Conservation (phyloP, 371 early-diverging fungal species). For the Apophysomyces elegans region DNA sequence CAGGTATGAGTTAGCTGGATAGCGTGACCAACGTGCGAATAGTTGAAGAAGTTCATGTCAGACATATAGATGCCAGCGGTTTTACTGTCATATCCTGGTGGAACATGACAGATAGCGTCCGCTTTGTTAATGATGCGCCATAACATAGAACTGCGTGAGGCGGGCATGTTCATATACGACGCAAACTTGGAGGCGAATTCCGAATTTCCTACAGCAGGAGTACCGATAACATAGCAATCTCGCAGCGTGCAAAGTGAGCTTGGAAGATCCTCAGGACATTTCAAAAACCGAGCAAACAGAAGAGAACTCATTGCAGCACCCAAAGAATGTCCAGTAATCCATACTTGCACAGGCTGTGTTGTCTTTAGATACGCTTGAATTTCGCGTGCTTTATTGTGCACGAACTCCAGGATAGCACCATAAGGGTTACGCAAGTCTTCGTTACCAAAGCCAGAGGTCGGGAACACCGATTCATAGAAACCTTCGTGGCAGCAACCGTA, state of each 20-base stretch:
- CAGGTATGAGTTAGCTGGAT: slow-evolving; percentile 32
- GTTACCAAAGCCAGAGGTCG: slow-evolving; percentile 17
- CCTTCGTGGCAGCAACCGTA: slow-evolving; percentile 50
- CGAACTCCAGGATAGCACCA: slow-evolving; percentile 41
- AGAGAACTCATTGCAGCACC: slow-evolving; percentile 54
- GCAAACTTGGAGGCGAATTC: slow-evolving; percentile 48
- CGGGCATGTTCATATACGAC: slow-evolving; percentile 31
- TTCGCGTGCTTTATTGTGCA: slow-evolving; percentile 34
- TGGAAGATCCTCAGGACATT: slow-evolving; percentile 40
- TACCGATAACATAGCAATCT: slow-evolving; percentile 49
- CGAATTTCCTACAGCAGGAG: slow-evolving; percentile 51
- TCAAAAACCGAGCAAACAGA: slow-evolving; percentile 50
- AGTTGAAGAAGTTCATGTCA: slow-evolving; percentile 41
- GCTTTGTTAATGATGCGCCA: slow-evolving; percentile 46
- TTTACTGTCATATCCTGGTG: slow-evolving; percentile 34
- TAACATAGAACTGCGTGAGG: slow-evolving; percentile 24
- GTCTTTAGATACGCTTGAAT: slow-evolving; percentile 26
- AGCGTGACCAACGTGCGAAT: slow-evolving; percentile 48
- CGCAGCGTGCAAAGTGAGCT: slow-evolving; percentile 33
- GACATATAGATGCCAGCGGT: slow-evolving; percentile 25
- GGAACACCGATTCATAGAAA: slow-evolving; percentile 44
- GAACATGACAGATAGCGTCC: slow-evolving; percentile 35
- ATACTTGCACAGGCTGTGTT: slow-evolving; percentile 44
- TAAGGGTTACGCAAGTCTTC: slow-evolving; percentile 47
- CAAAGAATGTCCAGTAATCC: slow-evolving; percentile 59